Evolutionary conservation across 2,329 filamentous ascomycete species (phyloP), one percentile per base, ranked within the genome.

Genomic region (Colletotrichum sojae): DNA sequence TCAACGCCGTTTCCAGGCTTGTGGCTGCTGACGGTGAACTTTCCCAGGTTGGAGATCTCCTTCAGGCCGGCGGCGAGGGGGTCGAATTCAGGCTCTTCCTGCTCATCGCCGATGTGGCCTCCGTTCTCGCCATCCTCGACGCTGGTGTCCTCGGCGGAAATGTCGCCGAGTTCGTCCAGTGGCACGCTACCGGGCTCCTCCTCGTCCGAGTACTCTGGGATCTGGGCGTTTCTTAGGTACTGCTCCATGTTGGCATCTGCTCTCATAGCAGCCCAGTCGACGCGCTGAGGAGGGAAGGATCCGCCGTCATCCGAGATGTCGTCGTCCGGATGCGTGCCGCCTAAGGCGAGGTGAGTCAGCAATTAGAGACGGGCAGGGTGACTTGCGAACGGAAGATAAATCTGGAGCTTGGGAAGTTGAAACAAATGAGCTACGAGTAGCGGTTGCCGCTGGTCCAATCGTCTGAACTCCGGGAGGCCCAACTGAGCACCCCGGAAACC

Each of bases 1-100:
- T 91, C 89, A 15, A 95, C 90, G 2, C 92, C 92, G 73, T 92
- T 94, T 46, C 93, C 93, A 1, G 92, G 92, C 80, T 96, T 96
- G 76, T 90, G 90, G 75, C 90, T 93, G 77, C 91, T 94, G 73
- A 95, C 93, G 12, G 92, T 95, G 85, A 94, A 95, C 72, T 91
- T 92, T 39, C 92, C 93, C 20, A 96, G 86, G 71, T 94, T 94
- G 74, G 92, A 94, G 77, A 96, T 95, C 77, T 96, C 94, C 78
- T 94, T 95, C 71, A 95, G 83, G 51, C 90, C 85, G 12, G 86
- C 77, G 18, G 85, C 85, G 18, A 84, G 81, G 15, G 89, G 83
- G 64, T 90, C 84, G 60, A 90, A 87, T 36, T 83, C 80, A 6
- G 80, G 78, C 39, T 77, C 78, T 10, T 78, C 71, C 4, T 72